Percentiles rank a stretch among this genome's conserved stretches.
Evolutionary conservation across 805 yeast genomes (phyloP).

Genomic region (Kazachstania taianensis): DNA sequence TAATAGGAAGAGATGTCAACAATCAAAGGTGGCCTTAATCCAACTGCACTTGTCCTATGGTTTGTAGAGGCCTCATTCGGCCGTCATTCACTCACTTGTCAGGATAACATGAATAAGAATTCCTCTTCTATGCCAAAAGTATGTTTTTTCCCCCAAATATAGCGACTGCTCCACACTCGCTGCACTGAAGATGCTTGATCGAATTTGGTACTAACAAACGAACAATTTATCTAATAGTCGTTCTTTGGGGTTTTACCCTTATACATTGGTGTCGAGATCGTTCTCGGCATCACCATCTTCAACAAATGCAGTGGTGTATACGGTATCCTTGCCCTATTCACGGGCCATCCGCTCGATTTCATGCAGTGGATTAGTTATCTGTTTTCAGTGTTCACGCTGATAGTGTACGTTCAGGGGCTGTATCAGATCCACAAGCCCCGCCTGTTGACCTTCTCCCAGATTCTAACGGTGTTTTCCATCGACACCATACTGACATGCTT

Average conservation of each 20-base stretch:
- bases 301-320: constrained; percentile 85
- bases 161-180: neutral
- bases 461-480: constrained; percentile 48
- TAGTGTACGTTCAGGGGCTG: constrained; percentile 55
- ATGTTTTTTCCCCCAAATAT: constrained; percentile 7
- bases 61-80: too few relatives aligned
- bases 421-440: constrained; percentile 42
- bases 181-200: neutral
- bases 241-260: constrained; percentile 69
- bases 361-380: constrained; percentile 77
- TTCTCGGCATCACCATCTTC: constrained; percentile 62
- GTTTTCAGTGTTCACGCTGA: constrained; percentile 50
- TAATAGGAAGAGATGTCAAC: too few relatives aligned
- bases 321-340: constrained; percentile 76
- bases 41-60: too few relatives aligned
- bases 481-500: constrained; percentile 61
- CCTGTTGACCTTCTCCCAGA: constrained; percentile 51
- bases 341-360: constrained; percentile 77
- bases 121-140: constrained; percentile 14
- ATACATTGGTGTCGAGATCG: constrained; percentile 77
- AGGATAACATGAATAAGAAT: neutral
- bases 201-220: constrained; percentile 1
- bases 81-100: too few relatives aligned
- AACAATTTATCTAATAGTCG: constrained; percentile 28
- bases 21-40: too few relatives aligned